phyloP scores from a whole-genome alignment of 768 basidiomycete genomes.

The Boletus subparvulus region DNA sequence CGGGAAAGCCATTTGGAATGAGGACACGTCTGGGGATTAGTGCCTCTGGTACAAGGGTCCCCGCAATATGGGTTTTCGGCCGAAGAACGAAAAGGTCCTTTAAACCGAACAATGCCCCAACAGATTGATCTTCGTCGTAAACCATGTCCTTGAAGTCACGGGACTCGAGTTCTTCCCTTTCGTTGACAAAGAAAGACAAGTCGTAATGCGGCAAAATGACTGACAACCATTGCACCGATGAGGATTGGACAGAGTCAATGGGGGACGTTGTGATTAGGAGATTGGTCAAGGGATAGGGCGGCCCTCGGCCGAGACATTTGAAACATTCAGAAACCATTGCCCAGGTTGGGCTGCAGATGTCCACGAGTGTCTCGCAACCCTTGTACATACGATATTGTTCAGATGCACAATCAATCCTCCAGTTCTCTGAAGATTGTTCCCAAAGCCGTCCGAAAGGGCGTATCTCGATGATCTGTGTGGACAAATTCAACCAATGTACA shows the following conservation, averaged over 20 bases:
- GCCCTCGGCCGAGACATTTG: too few species aligned
- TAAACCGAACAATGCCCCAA: slow-evolving; percentile 44
- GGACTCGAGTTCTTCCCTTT: slow-evolving; percentile 32
- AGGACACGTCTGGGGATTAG: not conserved
- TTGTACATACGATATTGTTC: not conserved
- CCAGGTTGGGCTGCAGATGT: slow-evolving; percentile 21
- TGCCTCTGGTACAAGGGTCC: not conserved
- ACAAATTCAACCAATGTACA: slow-evolving; percentile 28
- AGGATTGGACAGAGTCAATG: not conserved
- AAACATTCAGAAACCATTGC: slow-evolving; percentile 14
- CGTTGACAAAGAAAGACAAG: slow-evolving; percentile 38
- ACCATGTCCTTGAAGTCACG: slow-evolving; percentile 39
- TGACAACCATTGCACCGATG: not conserved
- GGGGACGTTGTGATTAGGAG: slow-evolving; percentile 9
- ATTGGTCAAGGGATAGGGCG: too few species aligned
- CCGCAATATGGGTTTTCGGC: not conserved
- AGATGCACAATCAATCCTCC: slow-evolving; percentile 14
- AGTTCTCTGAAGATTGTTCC: slow-evolving; percentile 18
- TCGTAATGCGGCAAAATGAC: slow-evolving; percentile 36
- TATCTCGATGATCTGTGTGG: slow-evolving; percentile 21
- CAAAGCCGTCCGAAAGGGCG: slow-evolving; percentile 17
- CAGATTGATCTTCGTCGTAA: slow-evolving; percentile 37
- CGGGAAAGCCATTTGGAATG: not conserved
- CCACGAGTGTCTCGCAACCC: slow-evolving; percentile 13
- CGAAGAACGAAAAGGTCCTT: slow-evolving; percentile 30